Evolutionary conservation across 2,329 filamentous ascomycete species (phyloP).

Genomic region (Orbilia blumenaviensis): DNA sequence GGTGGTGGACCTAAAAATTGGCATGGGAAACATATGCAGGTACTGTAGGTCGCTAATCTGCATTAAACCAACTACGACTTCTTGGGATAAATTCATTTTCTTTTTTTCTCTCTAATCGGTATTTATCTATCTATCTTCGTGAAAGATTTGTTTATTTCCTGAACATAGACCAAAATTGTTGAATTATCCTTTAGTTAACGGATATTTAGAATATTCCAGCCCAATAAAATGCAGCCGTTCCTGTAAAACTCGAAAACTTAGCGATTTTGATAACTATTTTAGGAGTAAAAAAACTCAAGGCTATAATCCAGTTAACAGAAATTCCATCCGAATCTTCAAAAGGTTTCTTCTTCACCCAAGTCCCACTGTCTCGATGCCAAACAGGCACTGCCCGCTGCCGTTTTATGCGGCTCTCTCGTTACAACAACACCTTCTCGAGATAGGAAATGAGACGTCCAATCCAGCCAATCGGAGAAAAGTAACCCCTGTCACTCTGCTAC

Average conservation of each 20-base stretch:
- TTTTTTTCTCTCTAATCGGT: neutral
- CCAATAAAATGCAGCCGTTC: too few species aligned
- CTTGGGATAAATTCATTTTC: neutral
- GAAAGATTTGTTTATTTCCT: neutral
- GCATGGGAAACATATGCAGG: neutral
- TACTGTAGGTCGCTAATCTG: too few species aligned
- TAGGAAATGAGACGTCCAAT: conserved; percentile 16
- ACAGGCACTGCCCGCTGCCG: conserved; percentile 11
- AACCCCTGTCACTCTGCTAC: conserved; percentile 22
- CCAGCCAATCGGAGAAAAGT: conserved; percentile 41
- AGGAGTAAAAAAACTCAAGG: too few species aligned
- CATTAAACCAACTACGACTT: neutral
- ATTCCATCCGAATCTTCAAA: neutral
- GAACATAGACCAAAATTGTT: neutral
- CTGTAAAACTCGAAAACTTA: too few species aligned
- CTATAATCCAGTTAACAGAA: neutral
- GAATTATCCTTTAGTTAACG: neutral
- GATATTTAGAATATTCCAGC: neutral
- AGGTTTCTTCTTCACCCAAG: neutral
- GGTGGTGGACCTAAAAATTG: neutral
- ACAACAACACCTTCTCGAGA: conserved; percentile 28
- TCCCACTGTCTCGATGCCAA: conserved; percentile 33
- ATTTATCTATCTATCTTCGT: neutral
- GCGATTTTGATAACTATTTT: too few species aligned
- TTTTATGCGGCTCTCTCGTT: conserved; percentile 6